Conservation (phyloP, 257 asterid species). For the Nicotiana sylvestris region DNA sequence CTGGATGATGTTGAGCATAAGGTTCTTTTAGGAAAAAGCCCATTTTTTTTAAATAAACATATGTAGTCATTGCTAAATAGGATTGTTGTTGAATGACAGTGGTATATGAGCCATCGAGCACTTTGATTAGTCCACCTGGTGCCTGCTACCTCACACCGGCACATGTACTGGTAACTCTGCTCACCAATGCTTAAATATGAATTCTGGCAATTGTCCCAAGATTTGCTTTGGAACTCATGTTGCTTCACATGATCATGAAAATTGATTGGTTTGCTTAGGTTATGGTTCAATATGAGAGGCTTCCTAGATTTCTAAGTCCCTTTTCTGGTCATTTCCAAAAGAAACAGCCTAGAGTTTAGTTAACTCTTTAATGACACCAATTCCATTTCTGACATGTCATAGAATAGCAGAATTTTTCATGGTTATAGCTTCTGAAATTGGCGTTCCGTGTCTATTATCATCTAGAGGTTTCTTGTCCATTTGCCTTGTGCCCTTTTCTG, state of each 20-base stretch:
- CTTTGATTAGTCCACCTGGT: too few species aligned
- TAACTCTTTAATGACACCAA: background rate
- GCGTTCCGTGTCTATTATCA: background rate
- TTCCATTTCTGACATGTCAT: background rate
- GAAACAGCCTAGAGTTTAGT: background rate
- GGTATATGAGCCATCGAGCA: too few species aligned
- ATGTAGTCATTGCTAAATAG: background rate
- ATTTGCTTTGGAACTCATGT: background rate
- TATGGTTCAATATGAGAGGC: background rate
- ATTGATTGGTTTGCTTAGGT: background rate
- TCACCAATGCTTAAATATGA: background rate
- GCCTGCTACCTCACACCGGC: too few species aligned
- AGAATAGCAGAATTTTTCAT: background rate
- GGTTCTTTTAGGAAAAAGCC: background rate
- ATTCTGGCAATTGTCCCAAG: background rate
- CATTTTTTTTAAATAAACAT: background rate
- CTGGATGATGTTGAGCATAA: background rate
- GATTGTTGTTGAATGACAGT: too few species aligned
- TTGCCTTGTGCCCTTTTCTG: background rate
- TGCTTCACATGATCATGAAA: background rate
- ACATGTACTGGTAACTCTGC: too few species aligned
- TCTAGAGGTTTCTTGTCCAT: background rate
- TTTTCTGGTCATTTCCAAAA: background rate
- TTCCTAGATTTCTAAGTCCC: background rate
- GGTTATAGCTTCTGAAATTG: background rate